Evolutionary conservation across 208 protist species (phyloP).

Genomic region (Angomonas deanei): DNA sequence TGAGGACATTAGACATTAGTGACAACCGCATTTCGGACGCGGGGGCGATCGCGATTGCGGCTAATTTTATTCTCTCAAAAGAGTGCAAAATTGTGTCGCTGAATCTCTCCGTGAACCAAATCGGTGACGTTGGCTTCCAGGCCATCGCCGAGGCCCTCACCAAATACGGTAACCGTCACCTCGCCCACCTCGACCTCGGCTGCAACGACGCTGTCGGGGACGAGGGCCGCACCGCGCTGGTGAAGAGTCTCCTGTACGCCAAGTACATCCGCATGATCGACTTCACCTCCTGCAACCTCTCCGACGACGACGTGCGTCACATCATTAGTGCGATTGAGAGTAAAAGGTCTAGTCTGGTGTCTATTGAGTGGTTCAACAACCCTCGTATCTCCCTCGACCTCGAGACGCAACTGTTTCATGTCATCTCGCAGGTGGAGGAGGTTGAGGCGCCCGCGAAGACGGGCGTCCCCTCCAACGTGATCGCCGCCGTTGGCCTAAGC

Average conservation of each 20-base stretch:
- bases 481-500: conserved; percentile 13
- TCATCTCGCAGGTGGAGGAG: conserved; percentile 19
- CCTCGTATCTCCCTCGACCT: conserved; percentile 48
- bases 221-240: conserved; percentile 39
- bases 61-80: conserved; percentile 41
- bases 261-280: conserved; percentile 50
- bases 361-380: conserved; percentile 85
- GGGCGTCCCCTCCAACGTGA: conserved; percentile 6
- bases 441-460: conserved; percentile 22
- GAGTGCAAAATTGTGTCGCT: conserved; percentile 44
- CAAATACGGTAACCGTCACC: conserved; percentile 33
- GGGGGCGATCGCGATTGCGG: conserved; percentile 60
- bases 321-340: conserved; percentile 40
- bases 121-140: conserved; percentile 64
- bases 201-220: conserved; percentile 66
- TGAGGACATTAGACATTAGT: conserved; percentile 64
- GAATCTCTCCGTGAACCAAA: conserved; percentile 75
- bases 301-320: conserved; percentile 49
- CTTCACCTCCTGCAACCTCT: conserved; percentile 70
- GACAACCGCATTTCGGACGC: conserved; percentile 76
- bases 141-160: conserved; percentile 70
- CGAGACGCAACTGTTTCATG: conserved; percentile 56
- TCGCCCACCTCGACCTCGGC: conserved; percentile 60
- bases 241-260: conserved; percentile 28
- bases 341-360: conserved; percentile 34